Base-by-base conservation (phyloP, 2,329 filamentous ascomycete species). In the Xylaria multiplex region DNA sequence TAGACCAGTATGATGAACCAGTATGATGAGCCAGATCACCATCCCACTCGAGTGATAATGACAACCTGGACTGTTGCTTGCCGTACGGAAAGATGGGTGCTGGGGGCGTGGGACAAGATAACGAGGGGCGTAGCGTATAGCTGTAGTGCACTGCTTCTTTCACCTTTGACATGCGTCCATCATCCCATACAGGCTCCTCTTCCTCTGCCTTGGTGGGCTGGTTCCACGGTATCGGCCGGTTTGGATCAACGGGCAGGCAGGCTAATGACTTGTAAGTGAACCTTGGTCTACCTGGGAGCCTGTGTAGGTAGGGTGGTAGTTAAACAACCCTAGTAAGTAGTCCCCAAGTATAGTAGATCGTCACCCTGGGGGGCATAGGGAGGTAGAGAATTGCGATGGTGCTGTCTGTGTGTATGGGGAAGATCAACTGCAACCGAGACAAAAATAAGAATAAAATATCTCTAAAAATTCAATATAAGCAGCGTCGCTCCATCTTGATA, bases 221-320 rank as follows among this genome's bases (percentile, higher is more conserved):
- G 43, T 61, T 61, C 53, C 46, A 67, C 61, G 65, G 56, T 61
- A 61, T 50, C 57, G 65, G 50, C 65, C 65, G 61, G 52, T 61
- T 57, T 64, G 56, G 56, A 64, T 52, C 56, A 16, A 67, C 65
- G 52, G 55, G 42, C n/a, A 46, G 53, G 43, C 50, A 46, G 45
- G 60, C 50, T 60, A 64, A 66, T 66, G 55, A 64, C 64, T 66
- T 62, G 54, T 42, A 62, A 63, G 53, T 63, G 37, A 62, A 27
- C 45, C 60, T 56, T 52, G 35, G 52, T n/a, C 37, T n/a, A 19
- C 37, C n/a, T 22, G 35, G 35, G 16, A n/a, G 22, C 11, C 9
- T 13, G 11, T 11, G 4, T 40, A 40, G 53, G 37, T n/a, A 49
- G 52, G 32, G 43, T 16, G 27, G 35, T 50, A 42, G 59, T 54